Conservation (phyloP, 2,329 filamentous ascomycete genomes). For the Aspergillus clavatus region DNA sequence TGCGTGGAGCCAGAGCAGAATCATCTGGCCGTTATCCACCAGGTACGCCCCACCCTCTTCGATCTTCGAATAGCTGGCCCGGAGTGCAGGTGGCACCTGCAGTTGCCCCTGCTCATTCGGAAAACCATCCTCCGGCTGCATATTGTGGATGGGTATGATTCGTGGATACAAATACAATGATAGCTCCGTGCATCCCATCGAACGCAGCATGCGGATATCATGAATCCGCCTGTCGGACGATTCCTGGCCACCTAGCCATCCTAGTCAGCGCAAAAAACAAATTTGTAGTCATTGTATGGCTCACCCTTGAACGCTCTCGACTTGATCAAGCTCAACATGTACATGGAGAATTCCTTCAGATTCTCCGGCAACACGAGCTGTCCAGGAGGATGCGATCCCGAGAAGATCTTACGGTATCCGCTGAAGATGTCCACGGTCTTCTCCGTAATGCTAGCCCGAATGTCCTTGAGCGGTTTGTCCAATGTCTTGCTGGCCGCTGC, state of each 20-base stretch:
- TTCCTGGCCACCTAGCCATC: constrained; percentile 67
- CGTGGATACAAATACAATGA: constrained; percentile 92
- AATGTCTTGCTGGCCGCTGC: constrained; percentile 74
- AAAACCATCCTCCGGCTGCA: constrained; percentile 83
- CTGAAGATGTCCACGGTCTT: constrained; percentile 90
- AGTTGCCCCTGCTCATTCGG: constrained; percentile 87
- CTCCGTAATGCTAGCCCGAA: constrained; percentile 76
- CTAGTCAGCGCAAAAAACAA: constrained; percentile 5
- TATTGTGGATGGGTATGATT: constrained; percentile 86
- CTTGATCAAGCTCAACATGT: constrained; percentile 84
- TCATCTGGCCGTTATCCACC: constrained; percentile 90
- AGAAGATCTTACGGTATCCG: constrained; percentile 88
- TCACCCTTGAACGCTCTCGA: constrained; percentile 79
- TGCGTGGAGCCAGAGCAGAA: constrained; percentile 85
- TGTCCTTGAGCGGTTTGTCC: constrained; percentile 74
- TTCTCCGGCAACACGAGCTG: constrained; percentile 94
- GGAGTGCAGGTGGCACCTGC: constrained; percentile 71
- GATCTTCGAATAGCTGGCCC: constrained; percentile 79
- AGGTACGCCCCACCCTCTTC: constrained; percentile 93
- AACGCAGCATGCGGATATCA: constrained; percentile 83
- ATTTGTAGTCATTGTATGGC: constrained; percentile 5
- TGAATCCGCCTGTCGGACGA: constrained; percentile 85
- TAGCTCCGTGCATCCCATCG: constrained; percentile 79
- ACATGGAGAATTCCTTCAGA: constrained; percentile 95
- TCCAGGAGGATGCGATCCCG: constrained; percentile 77